Evolutionary conservation across 148 eudicot species (phyloP), one percentile per base, ranked within the genome.

Genomic region (Vaccinium darrowii): DNA sequence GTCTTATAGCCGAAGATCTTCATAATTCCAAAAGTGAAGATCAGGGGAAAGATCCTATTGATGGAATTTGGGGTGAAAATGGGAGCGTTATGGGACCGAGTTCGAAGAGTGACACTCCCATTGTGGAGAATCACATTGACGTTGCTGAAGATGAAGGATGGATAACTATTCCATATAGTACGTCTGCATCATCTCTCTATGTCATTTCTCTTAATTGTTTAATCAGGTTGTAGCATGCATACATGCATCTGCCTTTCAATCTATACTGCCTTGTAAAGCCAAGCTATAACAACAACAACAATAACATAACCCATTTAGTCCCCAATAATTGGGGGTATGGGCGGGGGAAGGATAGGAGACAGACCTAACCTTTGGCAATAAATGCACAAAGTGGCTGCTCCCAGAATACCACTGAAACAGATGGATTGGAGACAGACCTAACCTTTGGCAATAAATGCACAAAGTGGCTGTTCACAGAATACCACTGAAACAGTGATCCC

Each of bases 71-170:
- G 76, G 51, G 77, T 83, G 89, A 84, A 15, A 85, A 85, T 83
- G 92, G 91, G 27, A 84, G 81, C 25, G 21, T 63, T 81, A 83
- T 84, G 21, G 84, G 78, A 77, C 69, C 84, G 16, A 84, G 54
- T 85, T 83, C 81, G 7, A 91, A 84, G 85, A 85, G 71, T 83
- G 89, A 89, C n/a, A 74, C 85, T 50, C 92, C 95, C 19, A 81
- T 89, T 33, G 89, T 86, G n/a, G 93, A 91, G 80, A 91, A 88
- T 74, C 94, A 97, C 81, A 84, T 88, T 15, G 96, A 97, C 71
- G 99, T 97, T 83, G 49, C 53, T 21, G 96, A 93, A 36, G 98
- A 92, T 82, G 91, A 93, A 88, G 99, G 99, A 83, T 94, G 94
- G 91, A 90, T 97, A 83, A 89, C 89, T 67, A 93, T 97, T 84